Evolutionary conservation across 192 early-diverging fungal genomes (phyloP).

Genomic region (Backusella macrospora): DNA sequence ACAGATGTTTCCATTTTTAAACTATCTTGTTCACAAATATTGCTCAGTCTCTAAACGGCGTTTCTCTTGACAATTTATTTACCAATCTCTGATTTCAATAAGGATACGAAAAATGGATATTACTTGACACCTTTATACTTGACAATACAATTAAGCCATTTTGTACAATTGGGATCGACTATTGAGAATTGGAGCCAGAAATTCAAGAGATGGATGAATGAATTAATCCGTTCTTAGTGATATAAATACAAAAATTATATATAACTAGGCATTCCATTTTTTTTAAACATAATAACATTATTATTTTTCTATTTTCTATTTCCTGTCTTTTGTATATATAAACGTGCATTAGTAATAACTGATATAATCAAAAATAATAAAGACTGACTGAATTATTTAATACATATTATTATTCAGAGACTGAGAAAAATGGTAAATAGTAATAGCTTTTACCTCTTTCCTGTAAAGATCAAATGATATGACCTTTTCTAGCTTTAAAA

Average conservation of each 20-base stretch:
- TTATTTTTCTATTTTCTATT: no score
- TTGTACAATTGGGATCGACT: background rate
- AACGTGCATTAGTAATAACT: no score
- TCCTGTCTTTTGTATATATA: no score
- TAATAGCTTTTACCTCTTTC: no score
- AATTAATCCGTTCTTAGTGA: background rate
- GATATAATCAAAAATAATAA: no score
- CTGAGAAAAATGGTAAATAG: no score
- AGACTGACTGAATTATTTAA: no score
- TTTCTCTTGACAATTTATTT: background rate
- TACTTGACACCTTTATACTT: background rate
- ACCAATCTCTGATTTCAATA: background rate
- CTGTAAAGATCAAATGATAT: no score
- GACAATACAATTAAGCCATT: background rate
- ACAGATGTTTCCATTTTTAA: slow-evolving; percentile 4
- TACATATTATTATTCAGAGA: no score
- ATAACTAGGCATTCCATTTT: background rate
- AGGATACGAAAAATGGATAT: background rate
- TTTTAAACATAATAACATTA: background rate
- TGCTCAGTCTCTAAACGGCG: background rate
- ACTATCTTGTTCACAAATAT: background rate
- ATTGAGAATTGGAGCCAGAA: background rate
- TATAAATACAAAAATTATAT: no score
- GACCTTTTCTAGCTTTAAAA: no score
- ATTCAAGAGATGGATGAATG: background rate